Evolutionary conservation across 2,329 filamentous ascomycete genomes (phyloP).

Genomic region (Ophidiomyces ophidiicola): DNA sequence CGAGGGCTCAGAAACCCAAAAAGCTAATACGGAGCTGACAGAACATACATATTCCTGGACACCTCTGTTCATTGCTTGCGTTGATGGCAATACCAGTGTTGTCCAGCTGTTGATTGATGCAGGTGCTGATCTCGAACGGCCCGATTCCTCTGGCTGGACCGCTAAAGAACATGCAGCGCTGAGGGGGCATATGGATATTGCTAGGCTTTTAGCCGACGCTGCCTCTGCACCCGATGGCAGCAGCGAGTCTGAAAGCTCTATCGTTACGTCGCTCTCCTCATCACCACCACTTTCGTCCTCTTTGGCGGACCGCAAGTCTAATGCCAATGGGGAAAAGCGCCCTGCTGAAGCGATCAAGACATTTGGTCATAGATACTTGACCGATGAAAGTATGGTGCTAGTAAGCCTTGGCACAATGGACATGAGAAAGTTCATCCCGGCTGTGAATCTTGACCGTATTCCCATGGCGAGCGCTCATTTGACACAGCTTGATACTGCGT

Average conservation of each 20-base stretch:
- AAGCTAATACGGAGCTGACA: conserved; percentile 59
- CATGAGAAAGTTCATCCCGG: conserved; percentile 64
- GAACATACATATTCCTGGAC: conserved; percentile 91
- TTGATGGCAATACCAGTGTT: conserved; percentile 69
- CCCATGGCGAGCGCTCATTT: conserved; percentile 77
- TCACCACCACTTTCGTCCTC: conserved; percentile 30
- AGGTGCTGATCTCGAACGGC: conserved; percentile 60
- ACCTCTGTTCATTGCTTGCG: conserved; percentile 81
- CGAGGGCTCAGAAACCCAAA: conserved; percentile 56
- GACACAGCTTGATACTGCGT: conserved; percentile 84
- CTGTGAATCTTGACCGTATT: conserved; percentile 78
- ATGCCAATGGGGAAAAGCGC: conserved; percentile 32
- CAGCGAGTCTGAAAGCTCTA: conserved; percentile 22
- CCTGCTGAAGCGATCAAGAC: conserved; percentile 73
- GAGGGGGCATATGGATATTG: conserved; percentile 74
- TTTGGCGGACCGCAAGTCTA: conserved; percentile 34
- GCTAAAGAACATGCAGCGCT: conserved; percentile 86
- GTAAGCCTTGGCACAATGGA: conserved; percentile 95
- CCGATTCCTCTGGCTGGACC: conserved; percentile 86
- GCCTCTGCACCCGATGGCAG: conserved; percentile 26
- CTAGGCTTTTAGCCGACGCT: conserved; percentile 52
- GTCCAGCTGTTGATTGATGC: conserved; percentile 66
- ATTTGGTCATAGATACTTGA: conserved; percentile 91
- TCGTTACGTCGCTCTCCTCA: conserved; percentile 25
- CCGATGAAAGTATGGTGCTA: conserved; percentile 73